Evolutionary conservation across 2,329 filamentous ascomycete genomes (phyloP), one percentile per base, ranked within the genome.

Genomic region (Fusarium kyushuense): DNA sequence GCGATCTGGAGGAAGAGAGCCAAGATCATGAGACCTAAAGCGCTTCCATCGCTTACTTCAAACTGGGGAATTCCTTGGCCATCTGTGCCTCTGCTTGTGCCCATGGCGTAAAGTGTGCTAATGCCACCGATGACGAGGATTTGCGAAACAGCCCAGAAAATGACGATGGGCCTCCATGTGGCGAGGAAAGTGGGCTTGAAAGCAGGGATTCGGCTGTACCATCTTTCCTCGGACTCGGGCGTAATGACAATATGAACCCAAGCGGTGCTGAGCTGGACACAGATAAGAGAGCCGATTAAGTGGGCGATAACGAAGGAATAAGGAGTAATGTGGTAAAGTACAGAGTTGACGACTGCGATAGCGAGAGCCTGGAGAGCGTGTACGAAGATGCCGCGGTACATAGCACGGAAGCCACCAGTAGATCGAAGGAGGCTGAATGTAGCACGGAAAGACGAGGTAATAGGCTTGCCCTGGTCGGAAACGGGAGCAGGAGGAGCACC

Each of bases 221-320:
- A 93, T 71, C 81, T 81, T 76, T 87, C 86, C 47, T 83, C 75
- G 58, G 86, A 90, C 7, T 89, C 88, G 54, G 88, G 84, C 3
- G 92, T 90, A 75, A 97, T 94, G 76, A 97, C 88, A 73, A 92
- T 90, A 78, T 97, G 93, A 5, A 94, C 92, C 93, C 94, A 97
- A 54, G 88, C 86, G 70, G 94, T 87, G 76, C 88, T 86, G 61
- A 95, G 78, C 74, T 91, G 91, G 36, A 90, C 86, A 32, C 92
- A 82, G 41, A 91, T 58, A 49, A 90, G 83, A 54, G 84, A 84
- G 54, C 73, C 70, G 57, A 76, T 41, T 55, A 90, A 83, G 55
- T 84, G 83, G 59, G 73, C 73, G 45, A 76, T 27, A 45, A 80
- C 67, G 67, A 80, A 75, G 54, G 89, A 69, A 51, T 82, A 75